Percentiles rank a stretch among this genome's conserved stretches.
Conservation (phyloP, 192 early-diverging fungal species). For the Coemansia sp. region DNA sequence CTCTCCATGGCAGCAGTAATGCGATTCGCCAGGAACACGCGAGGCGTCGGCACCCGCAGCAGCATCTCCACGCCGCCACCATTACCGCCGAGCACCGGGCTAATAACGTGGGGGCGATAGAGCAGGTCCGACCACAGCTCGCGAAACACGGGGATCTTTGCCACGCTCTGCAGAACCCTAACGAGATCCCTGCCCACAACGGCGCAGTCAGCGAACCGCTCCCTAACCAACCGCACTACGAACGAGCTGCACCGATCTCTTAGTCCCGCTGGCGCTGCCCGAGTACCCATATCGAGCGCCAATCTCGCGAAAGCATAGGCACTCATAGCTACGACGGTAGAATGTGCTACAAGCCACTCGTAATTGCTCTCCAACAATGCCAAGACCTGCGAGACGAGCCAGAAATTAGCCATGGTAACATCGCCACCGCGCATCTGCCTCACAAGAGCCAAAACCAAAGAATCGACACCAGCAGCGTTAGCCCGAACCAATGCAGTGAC, state of each 20-base stretch:
- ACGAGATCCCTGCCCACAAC: slow-evolving; percentile 67
- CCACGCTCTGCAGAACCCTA: slow-evolving; percentile 62
- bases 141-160: slow-evolving; percentile 54
- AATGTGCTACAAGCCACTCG: slow-evolving; percentile 18
- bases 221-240: slow-evolving; percentile 54
- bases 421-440: slow-evolving; percentile 68
- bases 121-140: slow-evolving; percentile 62
- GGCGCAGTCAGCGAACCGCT: slow-evolving; percentile 59
- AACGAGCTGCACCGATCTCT: slow-evolving; percentile 55
- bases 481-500: slow-evolving; percentile 56
- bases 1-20: slow-evolving; percentile 70
- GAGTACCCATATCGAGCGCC: slow-evolving; percentile 44
- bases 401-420: slow-evolving; percentile 44
- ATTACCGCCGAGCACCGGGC: slow-evolving; percentile 46
- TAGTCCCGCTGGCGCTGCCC: slow-evolving; percentile 48
- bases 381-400: slow-evolving; percentile 53
- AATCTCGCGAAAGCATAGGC: slow-evolving; percentile 55
- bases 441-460: slow-evolving; percentile 53
- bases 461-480: slow-evolving; percentile 54
- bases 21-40: slow-evolving; percentile 58
- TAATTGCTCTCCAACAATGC: slow-evolving; percentile 52
- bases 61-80: slow-evolving; percentile 56
- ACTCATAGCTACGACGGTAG: slow-evolving; percentile 35
- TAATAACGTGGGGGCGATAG: slow-evolving; percentile 53
- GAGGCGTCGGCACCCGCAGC: slow-evolving; percentile 60